phyloP scores from a whole-genome alignment of 2,329 filamentous ascomycete species.

The Colletotrichum cuscutae region DNA sequence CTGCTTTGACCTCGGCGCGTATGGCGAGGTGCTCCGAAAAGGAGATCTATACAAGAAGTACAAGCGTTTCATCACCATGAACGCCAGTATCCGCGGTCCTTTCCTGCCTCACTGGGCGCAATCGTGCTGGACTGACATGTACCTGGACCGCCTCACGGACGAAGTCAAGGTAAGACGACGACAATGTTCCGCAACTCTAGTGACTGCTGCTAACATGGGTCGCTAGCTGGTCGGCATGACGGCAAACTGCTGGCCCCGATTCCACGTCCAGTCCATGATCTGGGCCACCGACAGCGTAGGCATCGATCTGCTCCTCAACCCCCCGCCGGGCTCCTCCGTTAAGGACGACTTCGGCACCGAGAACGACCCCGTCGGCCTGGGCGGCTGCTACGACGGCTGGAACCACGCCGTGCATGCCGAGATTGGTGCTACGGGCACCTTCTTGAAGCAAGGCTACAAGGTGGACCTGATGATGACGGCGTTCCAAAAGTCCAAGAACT shows the following conservation, averaged over 20 bases:
- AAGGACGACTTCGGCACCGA: slow-evolving; percentile 40
- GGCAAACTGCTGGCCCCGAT: slow-evolving; percentile 46
- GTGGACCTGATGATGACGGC: slow-evolving; percentile 47
- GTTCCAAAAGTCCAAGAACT: slow-evolving; percentile 38
- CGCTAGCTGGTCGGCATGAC: slow-evolving; percentile 50
- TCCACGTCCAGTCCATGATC: slow-evolving; percentile 51
- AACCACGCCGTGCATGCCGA: slow-evolving; percentile 44
- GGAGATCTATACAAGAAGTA: slow-evolving; percentile 47
- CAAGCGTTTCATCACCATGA: slow-evolving; percentile 48
- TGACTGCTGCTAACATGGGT: neutral
- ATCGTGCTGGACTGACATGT: slow-evolving; percentile 50
- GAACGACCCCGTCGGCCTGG: slow-evolving; percentile 41
- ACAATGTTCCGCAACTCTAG: neutral
- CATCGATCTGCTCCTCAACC: slow-evolving; percentile 48
- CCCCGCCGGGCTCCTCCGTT: slow-evolving; percentile 33
- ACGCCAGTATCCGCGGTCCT: slow-evolving; percentile 48
- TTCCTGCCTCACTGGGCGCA: slow-evolving; percentile 48
- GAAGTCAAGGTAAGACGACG: slow-evolving; percentile 41
- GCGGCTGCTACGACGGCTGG: slow-evolving; percentile 43
- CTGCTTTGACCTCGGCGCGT: slow-evolving; percentile 49
- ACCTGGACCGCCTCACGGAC: slow-evolving; percentile 43
- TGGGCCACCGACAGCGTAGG: slow-evolving; percentile 51
- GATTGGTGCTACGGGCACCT: slow-evolving; percentile 42
- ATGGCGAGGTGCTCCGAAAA: slow-evolving; percentile 46
- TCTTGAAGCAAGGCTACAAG: slow-evolving; percentile 44